These are phyloP conservation scores for Kodamaea derodonti DNA, from an alignment of 1,139 yeast genomes.

Conservation along the genomic window DNA sequence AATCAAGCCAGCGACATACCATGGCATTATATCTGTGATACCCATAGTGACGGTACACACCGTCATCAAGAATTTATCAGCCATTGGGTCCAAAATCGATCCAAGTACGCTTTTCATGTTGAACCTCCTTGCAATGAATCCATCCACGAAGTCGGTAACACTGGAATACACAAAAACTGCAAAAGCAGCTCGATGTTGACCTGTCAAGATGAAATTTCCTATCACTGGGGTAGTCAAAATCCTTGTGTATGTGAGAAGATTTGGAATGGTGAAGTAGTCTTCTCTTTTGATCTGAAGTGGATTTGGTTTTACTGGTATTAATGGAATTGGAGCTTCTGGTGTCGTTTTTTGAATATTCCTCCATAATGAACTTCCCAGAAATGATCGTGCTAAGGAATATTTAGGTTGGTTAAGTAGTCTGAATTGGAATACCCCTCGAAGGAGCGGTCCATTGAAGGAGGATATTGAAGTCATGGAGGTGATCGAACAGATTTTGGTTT, in stretches of 20 bases:
- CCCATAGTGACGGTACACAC: slow-evolving; percentile 77
- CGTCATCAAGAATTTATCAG: slow-evolving; percentile 89
- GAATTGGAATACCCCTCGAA: too few relatives aligned
- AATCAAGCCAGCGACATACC: slow-evolving; percentile 66
- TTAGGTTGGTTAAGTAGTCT: too few relatives aligned
- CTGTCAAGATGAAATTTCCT: slow-evolving; percentile 69
- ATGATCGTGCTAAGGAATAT: too few relatives aligned
- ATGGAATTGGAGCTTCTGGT: too few relatives aligned
- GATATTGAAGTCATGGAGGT: too few relatives aligned
- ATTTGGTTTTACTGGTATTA: too few relatives aligned
- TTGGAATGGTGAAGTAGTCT: slow-evolving; percentile 66
- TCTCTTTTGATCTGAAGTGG: too few relatives aligned
- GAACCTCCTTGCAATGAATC: slow-evolving; percentile 79
- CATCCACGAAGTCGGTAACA: slow-evolving; percentile 87
- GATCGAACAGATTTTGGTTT: too few relatives aligned
- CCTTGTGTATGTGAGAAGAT: slow-evolving; percentile 75
- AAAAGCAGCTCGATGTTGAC: slow-evolving; percentile 61
- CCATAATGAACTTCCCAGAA: too few relatives aligned
- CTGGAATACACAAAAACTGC: slow-evolving; percentile 80
- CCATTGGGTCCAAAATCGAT: slow-evolving; percentile 89
- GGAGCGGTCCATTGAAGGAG: too few relatives aligned
- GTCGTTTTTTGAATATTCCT: too few relatives aligned
- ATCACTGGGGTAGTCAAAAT: slow-evolving; percentile 76
- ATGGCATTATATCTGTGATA: slow-evolving; percentile 62
- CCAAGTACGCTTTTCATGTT: slow-evolving; percentile 82